Percentiles rank a stretch among this genome's conserved stretches.
These are phyloP conservation scores for Cryptococcus neoformans DNA, from an alignment of 1,284 basidiomycete species.

Conservation along the genomic window DNA sequence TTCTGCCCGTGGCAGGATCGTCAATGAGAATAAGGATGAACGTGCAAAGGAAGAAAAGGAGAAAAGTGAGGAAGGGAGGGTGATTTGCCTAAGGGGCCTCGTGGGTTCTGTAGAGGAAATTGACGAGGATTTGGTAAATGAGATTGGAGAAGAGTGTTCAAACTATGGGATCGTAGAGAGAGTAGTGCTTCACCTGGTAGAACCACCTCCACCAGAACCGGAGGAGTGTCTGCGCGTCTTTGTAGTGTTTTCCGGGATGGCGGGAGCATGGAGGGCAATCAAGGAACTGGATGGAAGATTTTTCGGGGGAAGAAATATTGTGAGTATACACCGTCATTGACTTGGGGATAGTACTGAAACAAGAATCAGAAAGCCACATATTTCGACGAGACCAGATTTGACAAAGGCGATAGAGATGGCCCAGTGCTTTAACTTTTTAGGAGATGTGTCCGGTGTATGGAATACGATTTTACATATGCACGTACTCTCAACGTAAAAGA, in stretches of 20 bases:
- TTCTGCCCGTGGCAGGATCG: slow-evolving; percentile 70
- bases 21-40: slow-evolving; percentile 79
- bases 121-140: slow-evolving; percentile 78
- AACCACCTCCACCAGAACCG: slow-evolving; percentile 59
- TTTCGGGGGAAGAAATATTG: slow-evolving; percentile 80
- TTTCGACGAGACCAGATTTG: slow-evolving; percentile 65
- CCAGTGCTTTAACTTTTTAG: slow-evolving; percentile 4
- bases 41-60: slow-evolving; percentile 67
- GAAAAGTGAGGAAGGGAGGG: slow-evolving; percentile 78
- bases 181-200: slow-evolving; percentile 74
- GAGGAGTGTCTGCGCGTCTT: slow-evolving; percentile 77
- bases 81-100: slow-evolving; percentile 84
- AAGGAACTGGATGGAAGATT: slow-evolving; percentile 85
- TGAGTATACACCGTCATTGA: slow-evolving; percentile 17
- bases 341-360: not conserved
- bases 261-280: slow-evolving; percentile 90
- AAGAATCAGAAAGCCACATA: slow-evolving; percentile 62
- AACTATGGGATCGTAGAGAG: slow-evolving; percentile 70
- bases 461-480: too few relatives aligned
- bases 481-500: too few relatives aligned
- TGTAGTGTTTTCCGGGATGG: slow-evolving; percentile 80
- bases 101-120: slow-evolving; percentile 74
- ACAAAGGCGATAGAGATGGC: slow-evolving; percentile 45
- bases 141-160: slow-evolving; percentile 65
- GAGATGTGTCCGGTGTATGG: not conserved